A percentile compares a stretch with the other conserved stretches of the same genome.
Conservation (phyloP, 177 flowering plant genomes). For the Vitis hybrid region DNA sequence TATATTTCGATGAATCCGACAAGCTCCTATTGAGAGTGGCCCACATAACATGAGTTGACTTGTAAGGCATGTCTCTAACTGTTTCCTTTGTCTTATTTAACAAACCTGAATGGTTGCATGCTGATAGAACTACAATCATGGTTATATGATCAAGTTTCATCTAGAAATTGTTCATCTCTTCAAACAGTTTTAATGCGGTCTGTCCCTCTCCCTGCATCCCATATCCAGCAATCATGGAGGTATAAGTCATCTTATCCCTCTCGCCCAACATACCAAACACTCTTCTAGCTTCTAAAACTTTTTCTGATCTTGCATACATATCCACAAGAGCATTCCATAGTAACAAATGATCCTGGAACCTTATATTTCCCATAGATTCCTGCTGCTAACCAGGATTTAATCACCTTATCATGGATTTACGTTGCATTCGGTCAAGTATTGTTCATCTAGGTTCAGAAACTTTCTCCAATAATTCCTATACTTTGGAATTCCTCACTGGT, state of each 20-base stretch:
- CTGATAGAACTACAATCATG: constrained; percentile 53
- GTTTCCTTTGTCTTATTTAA: constrained; percentile 39
- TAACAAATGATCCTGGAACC: constrained; percentile 40
- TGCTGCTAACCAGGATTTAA: too few relatives aligned
- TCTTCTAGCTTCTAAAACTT: constrained; percentile 37
- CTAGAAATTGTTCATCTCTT: constrained; percentile 37
- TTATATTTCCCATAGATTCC: too few relatives aligned
- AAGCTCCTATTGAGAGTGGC: constrained; percentile 52
- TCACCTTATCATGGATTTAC: too few relatives aligned
- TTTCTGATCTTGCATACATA: constrained; percentile 75
- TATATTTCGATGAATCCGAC: constrained; percentile 41
- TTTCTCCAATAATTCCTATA: too few relatives aligned
- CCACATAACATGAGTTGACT: constrained; percentile 53
- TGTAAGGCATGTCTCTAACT: constrained; percentile 40
- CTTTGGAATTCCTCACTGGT: too few relatives aligned
- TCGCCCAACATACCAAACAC: constrained; percentile 41
- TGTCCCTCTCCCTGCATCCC: constrained; percentile 52
- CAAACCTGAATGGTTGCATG: constrained; percentile 60
- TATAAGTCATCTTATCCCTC: constrained; percentile 53
- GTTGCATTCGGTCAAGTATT: too few relatives aligned
- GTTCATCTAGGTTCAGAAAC: too few relatives aligned
- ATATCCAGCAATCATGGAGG: constrained; percentile 56
- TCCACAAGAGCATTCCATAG: constrained; percentile 74
- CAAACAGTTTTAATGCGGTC: constrained; percentile 38
- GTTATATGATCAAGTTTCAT: constrained; percentile 51